A percentile compares a stretch with the other conserved stretches of the same genome.
Evolutionary conservation across 2,329 filamentous ascomycete genomes (phyloP).

Genomic region (Aspergillus candidus): DNA sequence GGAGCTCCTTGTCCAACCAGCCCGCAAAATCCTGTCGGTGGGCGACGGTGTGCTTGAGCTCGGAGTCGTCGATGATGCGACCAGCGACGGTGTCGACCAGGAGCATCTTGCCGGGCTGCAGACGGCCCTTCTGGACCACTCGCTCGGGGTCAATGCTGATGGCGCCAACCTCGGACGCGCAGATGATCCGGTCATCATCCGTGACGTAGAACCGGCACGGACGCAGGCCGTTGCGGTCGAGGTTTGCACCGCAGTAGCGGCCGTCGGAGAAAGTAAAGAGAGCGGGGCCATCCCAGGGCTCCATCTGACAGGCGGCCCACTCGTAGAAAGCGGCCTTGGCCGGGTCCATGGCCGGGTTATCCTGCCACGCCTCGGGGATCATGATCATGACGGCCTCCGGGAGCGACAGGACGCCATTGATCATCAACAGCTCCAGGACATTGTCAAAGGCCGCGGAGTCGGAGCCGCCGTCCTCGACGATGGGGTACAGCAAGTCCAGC

Average conservation of each 20-base stretch:
- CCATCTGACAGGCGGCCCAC: slow-evolving; percentile 98
- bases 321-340: slow-evolving; percentile 97
- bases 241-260: slow-evolving; percentile 91
- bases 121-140: slow-evolving; percentile 84
- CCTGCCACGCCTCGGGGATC: slow-evolving; percentile 97
- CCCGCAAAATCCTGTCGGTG: slow-evolving; percentile 77
- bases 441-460: slow-evolving; percentile 98
- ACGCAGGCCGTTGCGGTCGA: slow-evolving; percentile 90
- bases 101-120: slow-evolving; percentile 93
- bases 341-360: slow-evolving; percentile 84
- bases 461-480: slow-evolving; percentile 93
- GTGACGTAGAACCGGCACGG: slow-evolving; percentile 97
- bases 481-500: slow-evolving; percentile 82
- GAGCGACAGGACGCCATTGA: slow-evolving; percentile 91
- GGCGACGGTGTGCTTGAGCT: slow-evolving; percentile 85
- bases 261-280: slow-evolving; percentile 97
- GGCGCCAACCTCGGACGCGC: slow-evolving; percentile 91
- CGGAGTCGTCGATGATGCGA: slow-evolving; percentile 87
- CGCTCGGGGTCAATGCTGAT: slow-evolving; percentile 86
- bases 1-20: slow-evolving; percentile 80
- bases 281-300: slow-evolving; percentile 95
- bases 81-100: slow-evolving; percentile 86
- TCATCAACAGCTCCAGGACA: slow-evolving; percentile 84
- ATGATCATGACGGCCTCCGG: slow-evolving; percentile 98
- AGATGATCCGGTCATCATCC: slow-evolving; percentile 94